These are phyloP conservation scores for Gonapodya prolifera DNA, from an alignment of 192 early-diverging fungal species.

Conservation along the genomic window DNA sequence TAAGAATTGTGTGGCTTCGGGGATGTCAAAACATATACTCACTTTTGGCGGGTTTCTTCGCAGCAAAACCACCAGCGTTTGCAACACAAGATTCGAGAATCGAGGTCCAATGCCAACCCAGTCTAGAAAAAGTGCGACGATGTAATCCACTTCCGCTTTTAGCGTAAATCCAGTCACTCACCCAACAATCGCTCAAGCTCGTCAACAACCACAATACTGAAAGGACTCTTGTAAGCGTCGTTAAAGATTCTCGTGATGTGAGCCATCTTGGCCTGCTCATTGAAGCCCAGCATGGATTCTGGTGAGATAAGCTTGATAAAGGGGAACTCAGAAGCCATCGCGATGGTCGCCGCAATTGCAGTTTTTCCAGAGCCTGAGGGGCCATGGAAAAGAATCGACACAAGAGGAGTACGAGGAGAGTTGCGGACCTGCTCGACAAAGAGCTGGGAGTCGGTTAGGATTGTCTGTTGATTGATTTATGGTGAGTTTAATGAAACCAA, in stretches of 20 bases:
- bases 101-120: constrained; percentile 91
- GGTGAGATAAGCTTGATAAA: constrained; percentile 97
- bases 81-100: constrained; percentile 85
- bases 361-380: constrained; percentile 86
- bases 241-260: constrained; percentile 89
- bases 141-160: too few relatives aligned
- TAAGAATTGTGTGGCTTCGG: too few relatives aligned
- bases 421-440: constrained; percentile 57
- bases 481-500: constrained; percentile 12
- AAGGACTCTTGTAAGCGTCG: constrained; percentile 91
- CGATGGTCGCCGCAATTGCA: constrained; percentile 89
- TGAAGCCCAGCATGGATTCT: constrained; percentile 86
- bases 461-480: constrained; percentile 17
- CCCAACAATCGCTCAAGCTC: constrained; percentile 80
- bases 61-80: constrained; percentile 83
- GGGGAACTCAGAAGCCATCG: constrained; percentile 78
- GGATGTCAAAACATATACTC: too few relatives aligned
- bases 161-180: constrained; percentile 11
- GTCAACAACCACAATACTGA: constrained; percentile 90
- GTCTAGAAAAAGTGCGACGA: constrained; percentile 29
- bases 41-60: constrained; percentile 82
- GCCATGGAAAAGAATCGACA: constrained; percentile 81
- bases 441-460: constrained; percentile 35
- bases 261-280: constrained; percentile 68
- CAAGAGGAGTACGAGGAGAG: constrained; percentile 71